A percentile compares a stretch with the other conserved stretches of the same genome.
Evolutionary conservation across 2,329 filamentous ascomycete genomes (phyloP).

Genomic region (Dendrostoma leiphaemia): DNA sequence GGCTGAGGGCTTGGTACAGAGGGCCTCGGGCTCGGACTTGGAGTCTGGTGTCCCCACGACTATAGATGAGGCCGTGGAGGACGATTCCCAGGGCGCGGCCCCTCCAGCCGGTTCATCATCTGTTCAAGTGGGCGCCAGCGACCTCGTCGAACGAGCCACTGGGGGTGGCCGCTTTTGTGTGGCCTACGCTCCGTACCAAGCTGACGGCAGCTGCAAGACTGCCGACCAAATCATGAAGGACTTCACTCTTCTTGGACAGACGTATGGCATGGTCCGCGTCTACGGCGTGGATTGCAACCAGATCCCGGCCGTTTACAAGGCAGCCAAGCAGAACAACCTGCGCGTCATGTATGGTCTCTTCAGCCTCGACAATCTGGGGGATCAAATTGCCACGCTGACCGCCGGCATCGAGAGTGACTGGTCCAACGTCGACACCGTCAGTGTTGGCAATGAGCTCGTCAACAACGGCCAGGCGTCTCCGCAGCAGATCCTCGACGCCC

Average conservation of each 20-base stretch:
- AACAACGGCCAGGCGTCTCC: constrained; percentile 58
- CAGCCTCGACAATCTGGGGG: constrained; percentile 53
- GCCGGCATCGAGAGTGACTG: constrained; percentile 62
- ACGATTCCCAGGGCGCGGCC: not conserved
- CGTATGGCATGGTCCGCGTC: constrained; percentile 66
- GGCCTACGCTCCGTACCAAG: constrained; percentile 49
- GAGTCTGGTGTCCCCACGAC: not conserved
- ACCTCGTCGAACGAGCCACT: constrained; percentile 5
- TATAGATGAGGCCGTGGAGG: no score
- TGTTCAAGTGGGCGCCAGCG: not conserved
- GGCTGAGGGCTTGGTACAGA: not conserved
- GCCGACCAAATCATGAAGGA: constrained; percentile 62
- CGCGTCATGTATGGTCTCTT: constrained; percentile 76
- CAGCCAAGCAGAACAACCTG: constrained; percentile 62
- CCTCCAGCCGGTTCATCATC: not conserved
- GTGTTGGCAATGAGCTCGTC: constrained; percentile 79
- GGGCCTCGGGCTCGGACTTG: not conserved
- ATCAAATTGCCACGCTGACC: constrained; percentile 61
- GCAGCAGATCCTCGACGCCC: constrained; percentile 52
- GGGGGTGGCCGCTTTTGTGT: constrained; percentile 35
- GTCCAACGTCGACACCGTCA: constrained; percentile 67
- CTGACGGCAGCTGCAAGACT: constrained; percentile 64
- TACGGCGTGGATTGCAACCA: constrained; percentile 82
- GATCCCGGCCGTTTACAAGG: constrained; percentile 58
- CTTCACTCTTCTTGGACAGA: constrained; percentile 50